Evolutionary conservation across 2,329 filamentous ascomycete species (phyloP), one percentile per base, ranked within the genome.

Genomic region (Cordyceps cicadae): DNA sequence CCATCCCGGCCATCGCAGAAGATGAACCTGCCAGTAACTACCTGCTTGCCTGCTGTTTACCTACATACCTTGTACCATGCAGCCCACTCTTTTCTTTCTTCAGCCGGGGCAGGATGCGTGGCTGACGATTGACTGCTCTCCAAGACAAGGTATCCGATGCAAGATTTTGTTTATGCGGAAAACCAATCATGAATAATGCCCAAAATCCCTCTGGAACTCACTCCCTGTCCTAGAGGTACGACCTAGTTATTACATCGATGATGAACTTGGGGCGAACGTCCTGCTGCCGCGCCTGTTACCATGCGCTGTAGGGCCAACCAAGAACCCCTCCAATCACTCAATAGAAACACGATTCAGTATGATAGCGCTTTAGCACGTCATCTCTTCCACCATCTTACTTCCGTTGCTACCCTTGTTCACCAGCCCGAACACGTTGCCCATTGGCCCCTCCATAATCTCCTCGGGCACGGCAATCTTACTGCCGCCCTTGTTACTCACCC

Each of bases 401-500:
- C 70, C 64, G n/a, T 66, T 66, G 48, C 74, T 48, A 61, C 49
- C 70, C 70, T 37, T 70, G 21, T 50, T 24, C 29, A 32, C 41
- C 32, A 43, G 43, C 49, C 58, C 51, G 68, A 91, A 89, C 5
- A 88, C 70, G 39, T 71, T 75, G 4, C 88, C 88, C 0, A 78
- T 76, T 0, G 88, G 87, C 0, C 81, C 81, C 11, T 79, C 78
- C 32, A 92, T 69, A 77, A 90, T 86, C 68, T 90, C 87, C 5
- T 81, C 79, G 0, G 89, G 86, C 12, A 92, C 82, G 26, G 79
- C 84, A 8, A 92, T 74, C 3, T 77, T 74, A 63, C 78, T 84
- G 11, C 89, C 88, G 21, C 81, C 77, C 67, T 82, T 84, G 68
- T 76, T 88, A 72, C 84, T 90, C 57, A 89, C 77, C 83, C 88